Percentiles rank a stretch among this genome's conserved stretches.
These are phyloP conservation scores for Theobroma grandiflorum DNA, from an alignment of 441 rosid species.

Conservation along the genomic window DNA sequence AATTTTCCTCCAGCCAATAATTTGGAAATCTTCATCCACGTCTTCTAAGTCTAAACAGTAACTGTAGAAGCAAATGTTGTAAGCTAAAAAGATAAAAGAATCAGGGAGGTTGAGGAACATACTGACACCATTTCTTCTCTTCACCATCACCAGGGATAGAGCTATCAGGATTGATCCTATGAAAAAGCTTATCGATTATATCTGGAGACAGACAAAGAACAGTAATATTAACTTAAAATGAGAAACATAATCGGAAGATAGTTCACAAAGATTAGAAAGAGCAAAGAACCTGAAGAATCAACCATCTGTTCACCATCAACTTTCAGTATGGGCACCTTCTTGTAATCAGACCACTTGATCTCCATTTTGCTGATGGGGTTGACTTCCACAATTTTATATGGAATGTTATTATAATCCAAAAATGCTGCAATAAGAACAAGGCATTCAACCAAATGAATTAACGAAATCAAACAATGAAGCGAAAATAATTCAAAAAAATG, in stretches of 20 bases:
- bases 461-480: not conserved
- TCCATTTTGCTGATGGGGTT: constrained; percentile 89
- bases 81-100: not conserved
- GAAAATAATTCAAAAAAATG: constrained; percentile 6
- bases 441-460: constrained; percentile 14
- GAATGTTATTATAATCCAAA: constrained; percentile 82
- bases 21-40: not conserved
- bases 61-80: not conserved
- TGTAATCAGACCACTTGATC: constrained; percentile 94
- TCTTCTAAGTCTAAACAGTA: not conserved
- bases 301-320: constrained; percentile 87
- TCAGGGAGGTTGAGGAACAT: constrained; percentile 31
- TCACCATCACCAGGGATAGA: constrained; percentile 57
- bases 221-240: not conserved
- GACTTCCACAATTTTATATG: constrained; percentile 93
- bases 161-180: constrained; percentile 67
- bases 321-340: constrained; percentile 88
- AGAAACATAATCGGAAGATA: not conserved
- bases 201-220: constrained; percentile 46
- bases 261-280: not conserved
- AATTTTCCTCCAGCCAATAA: not conserved
- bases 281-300: constrained; percentile 85
- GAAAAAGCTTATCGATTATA: constrained; percentile 67
- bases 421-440: constrained; percentile 56
- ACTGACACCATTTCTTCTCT: constrained; percentile 87